phyloP scores from a whole-genome alignment of 352 stramenopile genomes.

The Globisporangium iwayamae region DNA sequence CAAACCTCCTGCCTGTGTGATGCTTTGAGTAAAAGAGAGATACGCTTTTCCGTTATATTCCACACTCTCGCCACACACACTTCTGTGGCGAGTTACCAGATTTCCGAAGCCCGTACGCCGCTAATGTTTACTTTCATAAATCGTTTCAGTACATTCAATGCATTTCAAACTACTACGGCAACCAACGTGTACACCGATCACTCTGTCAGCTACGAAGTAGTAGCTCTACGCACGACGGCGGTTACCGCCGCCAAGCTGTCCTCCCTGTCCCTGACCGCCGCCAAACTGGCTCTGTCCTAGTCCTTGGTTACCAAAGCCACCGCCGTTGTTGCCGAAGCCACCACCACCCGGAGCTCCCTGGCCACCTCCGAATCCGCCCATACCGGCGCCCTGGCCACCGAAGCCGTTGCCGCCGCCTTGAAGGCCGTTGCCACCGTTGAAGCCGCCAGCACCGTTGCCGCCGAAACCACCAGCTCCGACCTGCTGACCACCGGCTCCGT shows the following conservation, averaged over 20 bases:
- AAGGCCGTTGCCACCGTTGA: neutral
- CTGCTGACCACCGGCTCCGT: too few relatives aligned
- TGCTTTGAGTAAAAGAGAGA: too few relatives aligned
- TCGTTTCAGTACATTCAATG: neutral
- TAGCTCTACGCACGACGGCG: neutral
- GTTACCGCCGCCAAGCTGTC: neutral
- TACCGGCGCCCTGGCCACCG: neutral
- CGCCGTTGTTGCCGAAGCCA: neutral
- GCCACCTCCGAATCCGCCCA: neutral
- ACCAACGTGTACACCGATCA: neutral
- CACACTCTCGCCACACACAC: too few relatives aligned
- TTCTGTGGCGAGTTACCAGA: too few relatives aligned
- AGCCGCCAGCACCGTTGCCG: neutral
- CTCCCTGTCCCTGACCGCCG: neutral
- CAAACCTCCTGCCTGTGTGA: too few relatives aligned
- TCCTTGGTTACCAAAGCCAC: neutral
- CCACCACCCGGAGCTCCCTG: neutral
- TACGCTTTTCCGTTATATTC: too few relatives aligned
- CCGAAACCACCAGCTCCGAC: neutral
- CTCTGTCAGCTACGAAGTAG: neutral
- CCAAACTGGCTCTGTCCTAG: neutral
- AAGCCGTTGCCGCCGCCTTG: neutral
- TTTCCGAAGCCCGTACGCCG: slow-evolving; percentile 20
- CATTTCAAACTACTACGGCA: neutral
- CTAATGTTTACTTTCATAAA: slow-evolving; percentile 22